A percentile compares a stretch with the other conserved stretches of the same genome.
phyloP scores from a whole-genome alignment of 768 basidiomycete genomes.

The Lentinula raphanica region DNA sequence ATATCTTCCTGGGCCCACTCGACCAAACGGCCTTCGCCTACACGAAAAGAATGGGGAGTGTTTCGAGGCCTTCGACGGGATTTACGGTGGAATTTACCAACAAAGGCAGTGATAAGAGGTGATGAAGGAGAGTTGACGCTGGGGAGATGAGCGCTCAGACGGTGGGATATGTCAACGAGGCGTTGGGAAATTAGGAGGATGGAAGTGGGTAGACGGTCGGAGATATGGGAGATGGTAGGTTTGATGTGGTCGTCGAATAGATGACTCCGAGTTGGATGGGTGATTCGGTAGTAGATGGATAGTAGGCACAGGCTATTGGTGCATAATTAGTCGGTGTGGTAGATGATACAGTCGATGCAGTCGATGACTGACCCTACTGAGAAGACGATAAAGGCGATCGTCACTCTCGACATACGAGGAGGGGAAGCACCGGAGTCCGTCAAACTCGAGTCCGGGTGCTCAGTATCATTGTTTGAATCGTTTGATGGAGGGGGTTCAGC shows the following conservation, averaged over 20 bases:
- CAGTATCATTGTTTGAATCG: neutral
- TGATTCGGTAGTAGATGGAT: neutral
- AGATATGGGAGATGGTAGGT: neutral
- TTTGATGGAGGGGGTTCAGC: neutral
- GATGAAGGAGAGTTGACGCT: no score
- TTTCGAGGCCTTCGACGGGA: neutral
- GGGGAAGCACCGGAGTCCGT: neutral
- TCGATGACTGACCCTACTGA: neutral
- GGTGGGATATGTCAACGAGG: neutral
- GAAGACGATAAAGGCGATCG: neutral
- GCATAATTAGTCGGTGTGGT: neutral
- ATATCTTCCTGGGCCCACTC: slow-evolving; percentile 44
- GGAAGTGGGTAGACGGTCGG: neutral
- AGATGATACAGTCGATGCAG: neutral
- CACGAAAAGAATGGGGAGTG: slow-evolving; percentile 22
- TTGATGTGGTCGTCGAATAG: neutral
- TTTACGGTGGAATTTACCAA: no score
- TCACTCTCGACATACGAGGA: neutral
- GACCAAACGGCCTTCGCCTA: slow-evolving; percentile 35
- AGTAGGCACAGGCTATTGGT: neutral
- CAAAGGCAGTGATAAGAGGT: neutral
- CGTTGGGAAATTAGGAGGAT: neutral
- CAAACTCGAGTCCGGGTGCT: neutral
- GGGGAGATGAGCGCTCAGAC: neutral
- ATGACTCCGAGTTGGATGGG: neutral